phyloP scores from a whole-genome alignment of 768 basidiomycete genomes.

The Fomitopsis serialis region DNA sequence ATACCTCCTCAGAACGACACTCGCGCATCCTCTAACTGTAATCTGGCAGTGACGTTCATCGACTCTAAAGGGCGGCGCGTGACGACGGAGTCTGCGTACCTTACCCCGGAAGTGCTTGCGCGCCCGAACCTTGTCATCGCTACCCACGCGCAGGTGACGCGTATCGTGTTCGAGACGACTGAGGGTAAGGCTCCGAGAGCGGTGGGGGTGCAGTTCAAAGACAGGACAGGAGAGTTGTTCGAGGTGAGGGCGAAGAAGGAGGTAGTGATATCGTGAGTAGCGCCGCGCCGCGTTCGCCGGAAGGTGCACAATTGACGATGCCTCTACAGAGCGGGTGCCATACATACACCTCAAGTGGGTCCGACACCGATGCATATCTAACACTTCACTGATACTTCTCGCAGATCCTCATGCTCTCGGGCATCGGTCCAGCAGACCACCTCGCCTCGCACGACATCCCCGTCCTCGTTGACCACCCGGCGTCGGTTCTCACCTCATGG shows the following conservation, averaged over 20 bases:
- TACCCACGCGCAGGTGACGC: conserved; percentile 50
- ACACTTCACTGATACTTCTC: too few relatives aligned
- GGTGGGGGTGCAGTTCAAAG: conserved; percentile 56
- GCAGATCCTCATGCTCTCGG: conserved; percentile 67
- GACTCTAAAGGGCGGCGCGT: conserved; percentile 46
- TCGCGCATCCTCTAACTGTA: too few relatives aligned
- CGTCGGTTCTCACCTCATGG: conserved; percentile 69
- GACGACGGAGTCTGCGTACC: conserved; percentile 61
- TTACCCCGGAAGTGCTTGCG: conserved; percentile 56
- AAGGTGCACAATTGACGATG: background rate
- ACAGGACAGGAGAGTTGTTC: conserved; percentile 34
- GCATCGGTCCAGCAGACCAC: conserved; percentile 63
- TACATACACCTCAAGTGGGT: conserved; percentile 55
- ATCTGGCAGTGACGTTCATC: conserved; percentile 59
- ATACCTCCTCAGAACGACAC: conserved; percentile 8
- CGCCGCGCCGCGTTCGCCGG: too few relatives aligned
- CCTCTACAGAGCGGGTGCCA: conserved; percentile 46
- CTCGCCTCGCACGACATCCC: conserved; percentile 49
- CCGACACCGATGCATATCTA: too few relatives aligned
- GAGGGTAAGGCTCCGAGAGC: conserved; percentile 37
- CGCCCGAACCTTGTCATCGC: conserved; percentile 65
- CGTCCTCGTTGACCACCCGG: conserved; percentile 56
- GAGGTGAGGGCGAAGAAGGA: conserved; percentile 50
- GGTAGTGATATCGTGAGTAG: conserved; percentile 53
- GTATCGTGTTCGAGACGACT: conserved; percentile 45